phyloP scores from a whole-genome alignment of 192 early-diverging fungal species.

The Backusella tuberculispora region DNA sequence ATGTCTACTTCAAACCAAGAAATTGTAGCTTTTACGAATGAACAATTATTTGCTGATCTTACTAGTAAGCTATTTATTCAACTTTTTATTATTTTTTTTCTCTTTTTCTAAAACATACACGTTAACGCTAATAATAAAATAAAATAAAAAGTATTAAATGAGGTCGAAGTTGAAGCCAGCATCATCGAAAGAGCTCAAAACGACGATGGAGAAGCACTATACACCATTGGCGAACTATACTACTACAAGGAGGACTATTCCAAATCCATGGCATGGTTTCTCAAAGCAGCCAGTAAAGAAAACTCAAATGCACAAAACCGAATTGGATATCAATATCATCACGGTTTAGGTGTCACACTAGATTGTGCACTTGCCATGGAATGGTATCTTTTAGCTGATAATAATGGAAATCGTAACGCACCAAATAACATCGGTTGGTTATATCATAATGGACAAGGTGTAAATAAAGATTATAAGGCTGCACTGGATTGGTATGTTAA shows the following conservation, averaged over 20 bases:
- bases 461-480: background rate
- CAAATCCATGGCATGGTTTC: background rate
- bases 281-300: background rate
- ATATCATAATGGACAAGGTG: background rate
- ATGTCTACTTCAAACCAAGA: background rate
- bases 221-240: background rate
- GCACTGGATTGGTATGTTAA: background rate
- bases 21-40: background rate
- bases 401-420: background rate
- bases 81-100: background rate
- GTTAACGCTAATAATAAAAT: no score
- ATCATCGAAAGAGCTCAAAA: background rate
- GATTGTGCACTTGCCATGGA: background rate
- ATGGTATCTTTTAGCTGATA: background rate
- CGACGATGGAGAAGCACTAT: background rate
- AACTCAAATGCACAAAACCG: background rate
- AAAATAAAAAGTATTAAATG: background rate
- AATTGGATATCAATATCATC: background rate
- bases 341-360: background rate
- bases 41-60: background rate
- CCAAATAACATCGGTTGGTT: background rate
- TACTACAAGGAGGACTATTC: slow-evolving; percentile 8
- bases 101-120: background rate
- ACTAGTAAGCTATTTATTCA: background rate
- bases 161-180: background rate